Conservation (phyloP, 768 basidiomycete species). For the Neoboletus magnificus region DNA sequence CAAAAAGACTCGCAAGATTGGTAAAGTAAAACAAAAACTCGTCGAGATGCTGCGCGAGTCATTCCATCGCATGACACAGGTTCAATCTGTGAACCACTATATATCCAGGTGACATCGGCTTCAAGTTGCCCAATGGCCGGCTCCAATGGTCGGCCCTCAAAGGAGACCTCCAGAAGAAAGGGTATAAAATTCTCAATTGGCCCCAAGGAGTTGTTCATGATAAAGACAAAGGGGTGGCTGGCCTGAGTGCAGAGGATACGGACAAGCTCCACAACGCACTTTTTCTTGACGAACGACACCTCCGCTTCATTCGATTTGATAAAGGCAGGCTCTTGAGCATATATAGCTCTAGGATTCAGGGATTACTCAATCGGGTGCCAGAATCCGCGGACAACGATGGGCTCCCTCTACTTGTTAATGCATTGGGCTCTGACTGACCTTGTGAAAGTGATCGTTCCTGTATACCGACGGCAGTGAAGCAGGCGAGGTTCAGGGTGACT, state of each 20-base stretch:
- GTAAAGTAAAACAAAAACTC: no score
- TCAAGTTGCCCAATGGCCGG: no score
- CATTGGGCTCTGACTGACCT: background rate
- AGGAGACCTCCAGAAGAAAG: slow-evolving; percentile 1
- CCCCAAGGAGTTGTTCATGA: slow-evolving; percentile 1
- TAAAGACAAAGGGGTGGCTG: no score
- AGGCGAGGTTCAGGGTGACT: no score
- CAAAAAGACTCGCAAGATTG: no score
- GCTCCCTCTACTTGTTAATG: no score
- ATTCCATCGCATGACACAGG: background rate
- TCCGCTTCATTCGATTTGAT: background rate
- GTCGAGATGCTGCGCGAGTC: slow-evolving; percentile 11
- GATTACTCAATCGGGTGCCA: background rate
- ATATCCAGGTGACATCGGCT: slow-evolving; percentile 1
- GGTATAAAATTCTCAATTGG: slow-evolving; percentile 7
- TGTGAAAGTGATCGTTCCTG: background rate
- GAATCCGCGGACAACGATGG: background rate
- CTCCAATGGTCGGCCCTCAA: slow-evolving; percentile 2
- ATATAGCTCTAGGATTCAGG: background rate
- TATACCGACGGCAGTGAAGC: background rate
- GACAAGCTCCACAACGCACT: no score
- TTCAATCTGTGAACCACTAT: background rate
- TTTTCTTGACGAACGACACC: background rate
- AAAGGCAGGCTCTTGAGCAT: background rate
- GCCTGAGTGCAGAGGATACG: no score